These are phyloP conservation scores for Boletus sp. DNA, from an alignment of 1,284 basidiomycete species.

Conservation along the genomic window DNA sequence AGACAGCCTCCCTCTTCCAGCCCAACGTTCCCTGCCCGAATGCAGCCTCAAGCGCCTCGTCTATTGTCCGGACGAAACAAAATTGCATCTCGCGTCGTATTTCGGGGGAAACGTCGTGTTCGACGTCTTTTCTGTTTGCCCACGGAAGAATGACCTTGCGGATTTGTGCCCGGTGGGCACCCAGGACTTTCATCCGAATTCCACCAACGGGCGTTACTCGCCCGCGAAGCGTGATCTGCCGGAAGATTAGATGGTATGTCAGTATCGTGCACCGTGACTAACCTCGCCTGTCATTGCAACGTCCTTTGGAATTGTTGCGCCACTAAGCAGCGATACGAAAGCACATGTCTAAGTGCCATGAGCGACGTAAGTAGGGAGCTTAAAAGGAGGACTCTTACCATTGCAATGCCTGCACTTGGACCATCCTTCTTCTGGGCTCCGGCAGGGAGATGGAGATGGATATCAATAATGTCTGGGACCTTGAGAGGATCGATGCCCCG, in stretches of 20 bases:
- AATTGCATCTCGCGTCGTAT: constrained; percentile 73
- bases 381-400: constrained; percentile 44
- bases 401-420: constrained; percentile 84
- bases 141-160: constrained; percentile 78
- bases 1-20: constrained; percentile 50
- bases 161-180: constrained; percentile 80
- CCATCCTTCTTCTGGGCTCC: constrained; percentile 91
- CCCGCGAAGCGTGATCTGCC: constrained; percentile 71
- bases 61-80: constrained; percentile 73
- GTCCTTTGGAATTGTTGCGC: constrained; percentile 63
- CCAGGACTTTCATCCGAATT: constrained; percentile 61
- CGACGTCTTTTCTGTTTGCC: constrained; percentile 81
- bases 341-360: constrained; percentile 59
- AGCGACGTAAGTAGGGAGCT: background rate
- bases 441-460: constrained; percentile 85
- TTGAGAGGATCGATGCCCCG: constrained; percentile 72
- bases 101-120: constrained; percentile 74
- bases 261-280: constrained; percentile 11
- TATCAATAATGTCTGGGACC: constrained; percentile 64
- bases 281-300: constrained; percentile 85
- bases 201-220: constrained; percentile 80
- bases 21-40: constrained; percentile 64
- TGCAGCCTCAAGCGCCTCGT: constrained; percentile 77
- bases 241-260: constrained; percentile 1
- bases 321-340: constrained; percentile 78